Percentiles rank a stretch among this genome's conserved stretches.
Evolutionary conservation across 148 eudicot species (phyloP).

Genomic region (Rhododendron ovatum): DNA sequence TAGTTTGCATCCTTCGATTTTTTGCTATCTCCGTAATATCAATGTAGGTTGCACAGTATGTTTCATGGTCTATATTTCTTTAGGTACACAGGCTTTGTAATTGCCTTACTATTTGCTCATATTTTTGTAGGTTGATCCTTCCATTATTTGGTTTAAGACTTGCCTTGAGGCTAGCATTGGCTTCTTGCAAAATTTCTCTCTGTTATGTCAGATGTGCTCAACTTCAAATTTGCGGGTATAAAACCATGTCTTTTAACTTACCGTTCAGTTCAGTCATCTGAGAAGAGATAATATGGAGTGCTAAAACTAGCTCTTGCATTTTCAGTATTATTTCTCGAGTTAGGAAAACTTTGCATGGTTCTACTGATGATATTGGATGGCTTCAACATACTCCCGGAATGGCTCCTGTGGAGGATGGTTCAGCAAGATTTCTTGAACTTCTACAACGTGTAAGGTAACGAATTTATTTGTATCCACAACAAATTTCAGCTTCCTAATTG

Average conservation of each 20-base stretch:
- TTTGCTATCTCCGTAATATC: not conserved
- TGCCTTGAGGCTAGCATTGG: slow-evolving; percentile 43
- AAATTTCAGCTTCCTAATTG: not conserved
- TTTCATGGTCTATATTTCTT: not conserved
- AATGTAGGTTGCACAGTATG: not conserved
- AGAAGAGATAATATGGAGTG: not conserved
- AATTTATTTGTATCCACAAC: not conserved
- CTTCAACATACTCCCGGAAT: slow-evolving; percentile 62
- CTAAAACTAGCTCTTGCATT: slow-evolving; percentile 4
- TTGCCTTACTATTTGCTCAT: slow-evolving; percentile 14
- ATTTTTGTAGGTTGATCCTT: slow-evolving; percentile 54
- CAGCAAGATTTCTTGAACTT: slow-evolving; percentile 71
- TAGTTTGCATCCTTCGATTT: not conserved
- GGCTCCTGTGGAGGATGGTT: slow-evolving; percentile 76
- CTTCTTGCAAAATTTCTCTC: slow-evolving; percentile 44
- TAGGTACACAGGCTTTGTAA: not conserved
- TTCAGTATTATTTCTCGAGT: slow-evolving; percentile 55
- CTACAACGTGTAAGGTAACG: slow-evolving; percentile 61
- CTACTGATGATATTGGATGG: slow-evolving; percentile 95
- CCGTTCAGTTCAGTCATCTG: not conserved
- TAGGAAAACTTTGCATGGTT: slow-evolving; percentile 58
- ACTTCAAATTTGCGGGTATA: slow-evolving; percentile 44
- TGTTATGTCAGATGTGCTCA: slow-evolving; percentile 29
- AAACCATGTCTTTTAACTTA: not conserved
- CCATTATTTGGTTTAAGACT: slow-evolving; percentile 45